These are phyloP conservation scores for Cercospora sesami DNA, from an alignment of 2,329 filamentous ascomycete genomes.

Conservation along the genomic window DNA sequence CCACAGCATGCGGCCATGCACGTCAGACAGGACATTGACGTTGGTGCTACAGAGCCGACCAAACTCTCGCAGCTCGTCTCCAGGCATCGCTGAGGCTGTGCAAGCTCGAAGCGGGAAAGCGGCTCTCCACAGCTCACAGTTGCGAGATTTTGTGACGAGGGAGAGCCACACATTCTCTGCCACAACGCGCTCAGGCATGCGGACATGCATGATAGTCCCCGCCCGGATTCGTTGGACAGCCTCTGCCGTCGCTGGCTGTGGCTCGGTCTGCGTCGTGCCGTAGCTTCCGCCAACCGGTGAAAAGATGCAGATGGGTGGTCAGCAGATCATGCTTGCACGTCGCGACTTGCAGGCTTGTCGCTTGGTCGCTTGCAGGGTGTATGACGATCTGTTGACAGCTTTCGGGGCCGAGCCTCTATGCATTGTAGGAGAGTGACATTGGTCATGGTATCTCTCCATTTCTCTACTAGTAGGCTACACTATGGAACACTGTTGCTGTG, in stretches of 20 bases:
- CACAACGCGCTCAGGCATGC: not conserved
- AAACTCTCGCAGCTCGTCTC: not conserved
- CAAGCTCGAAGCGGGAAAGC: not conserved
- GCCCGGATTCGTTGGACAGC: not conserved
- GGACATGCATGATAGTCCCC: not conserved
- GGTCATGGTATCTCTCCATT: not conserved
- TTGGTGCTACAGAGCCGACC: not conserved
- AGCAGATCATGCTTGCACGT: not conserved
- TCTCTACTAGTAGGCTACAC: not conserved
- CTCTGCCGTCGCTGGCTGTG: not conserved
- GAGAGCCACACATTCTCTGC: not conserved
- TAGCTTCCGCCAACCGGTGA: not conserved
- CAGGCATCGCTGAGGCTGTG: not conserved
- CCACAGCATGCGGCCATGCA: not conserved
- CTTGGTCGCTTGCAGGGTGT: not conserved
- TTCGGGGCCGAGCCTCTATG: not conserved
- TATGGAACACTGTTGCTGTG: not conserved
- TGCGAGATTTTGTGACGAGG: not conserved
- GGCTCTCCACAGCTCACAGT: not conserved
- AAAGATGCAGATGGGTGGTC: not conserved
- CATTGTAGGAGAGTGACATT: too few species aligned
- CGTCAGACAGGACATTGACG: not conserved
- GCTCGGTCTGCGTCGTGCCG: not conserved
- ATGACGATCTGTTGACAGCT: not conserved
- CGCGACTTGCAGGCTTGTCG: not conserved